Evolutionary conservation across 768 basidiomycete species (phyloP).

Genomic region (Mrakia blollopis): DNA sequence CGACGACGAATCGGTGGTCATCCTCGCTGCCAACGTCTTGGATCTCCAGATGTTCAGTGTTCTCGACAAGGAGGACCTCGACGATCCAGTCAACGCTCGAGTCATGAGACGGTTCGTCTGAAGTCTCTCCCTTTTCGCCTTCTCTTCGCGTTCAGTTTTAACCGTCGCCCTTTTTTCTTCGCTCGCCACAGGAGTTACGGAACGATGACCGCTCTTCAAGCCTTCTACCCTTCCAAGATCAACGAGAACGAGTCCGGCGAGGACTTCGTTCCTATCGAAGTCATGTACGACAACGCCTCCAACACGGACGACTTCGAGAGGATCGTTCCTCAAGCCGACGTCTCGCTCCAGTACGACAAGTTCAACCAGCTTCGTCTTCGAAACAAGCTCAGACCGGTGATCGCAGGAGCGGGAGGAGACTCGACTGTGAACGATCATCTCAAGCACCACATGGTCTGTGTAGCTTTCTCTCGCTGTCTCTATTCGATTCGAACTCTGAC

Average conservation of each 20-base stretch:
- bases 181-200: constrained; percentile 49
- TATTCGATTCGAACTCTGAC: neutral
- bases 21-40: constrained; percentile 72
- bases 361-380: constrained; percentile 85
- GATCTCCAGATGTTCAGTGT: constrained; percentile 73
- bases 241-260: neutral
- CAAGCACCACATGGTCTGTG: constrained; percentile 19
- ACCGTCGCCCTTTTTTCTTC: neutral
- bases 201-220: constrained; percentile 72
- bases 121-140: constrained; percentile 12
- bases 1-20: constrained; percentile 56
- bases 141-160: neutral
- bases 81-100: constrained; percentile 77
- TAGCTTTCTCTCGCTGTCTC: neutral
- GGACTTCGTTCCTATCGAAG: constrained; percentile 74
- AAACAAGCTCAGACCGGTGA: constrained; percentile 52
- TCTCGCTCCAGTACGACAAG: constrained; percentile 81
- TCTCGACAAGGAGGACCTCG: constrained; percentile 68
- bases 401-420: constrained; percentile 48
- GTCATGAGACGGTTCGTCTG: constrained; percentile 70
- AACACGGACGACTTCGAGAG: constrained; percentile 71
- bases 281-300: constrained; percentile 75
- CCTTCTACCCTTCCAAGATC: constrained; percentile 64
- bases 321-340: constrained; percentile 81
- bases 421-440: constrained; percentile 50